phyloP scores from a whole-genome alignment of 106 monocot genomes.

The Acorus gramineus region DNA sequence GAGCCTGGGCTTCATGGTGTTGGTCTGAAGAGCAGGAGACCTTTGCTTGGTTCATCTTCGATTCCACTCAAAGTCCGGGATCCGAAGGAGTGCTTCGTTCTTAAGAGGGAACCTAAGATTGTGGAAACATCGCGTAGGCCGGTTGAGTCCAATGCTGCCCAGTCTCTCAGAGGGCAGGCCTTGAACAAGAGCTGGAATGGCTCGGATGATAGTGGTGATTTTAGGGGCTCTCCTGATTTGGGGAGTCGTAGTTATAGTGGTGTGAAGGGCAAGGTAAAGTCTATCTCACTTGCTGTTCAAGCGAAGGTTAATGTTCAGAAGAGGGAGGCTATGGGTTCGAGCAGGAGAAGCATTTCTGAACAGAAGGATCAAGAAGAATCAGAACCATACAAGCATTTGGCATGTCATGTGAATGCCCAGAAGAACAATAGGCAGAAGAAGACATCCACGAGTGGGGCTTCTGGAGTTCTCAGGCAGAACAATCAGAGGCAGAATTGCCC shows the following conservation, averaged over 20 bases:
- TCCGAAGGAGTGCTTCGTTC: slow-evolving; percentile 20
- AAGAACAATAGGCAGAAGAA: slow-evolving; percentile 37
- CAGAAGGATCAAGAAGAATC: slow-evolving; percentile 24
- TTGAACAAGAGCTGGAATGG: slow-evolving; percentile 32
- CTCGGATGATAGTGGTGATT: slow-evolving; percentile 22
- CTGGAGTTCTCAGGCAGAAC: slow-evolving; percentile 65
- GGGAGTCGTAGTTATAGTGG: slow-evolving; percentile 16
- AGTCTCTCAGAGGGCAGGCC: slow-evolving; percentile 26
- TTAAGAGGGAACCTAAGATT: slow-evolving; percentile 24
- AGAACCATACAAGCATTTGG: slow-evolving; percentile 26
- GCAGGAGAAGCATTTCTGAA: slow-evolving; percentile 8
- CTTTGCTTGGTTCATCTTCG: slow-evolving; percentile 22
- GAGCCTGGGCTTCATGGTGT: slow-evolving; percentile 25
- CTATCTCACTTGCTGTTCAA: slow-evolving; percentile 61
- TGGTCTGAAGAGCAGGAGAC: slow-evolving; percentile 19
- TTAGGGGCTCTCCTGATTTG: slow-evolving; percentile 19
- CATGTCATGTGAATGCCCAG: slow-evolving; percentile 19
- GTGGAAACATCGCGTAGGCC: slow-evolving; percentile 24
- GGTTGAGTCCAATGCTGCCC: slow-evolving; percentile 21
- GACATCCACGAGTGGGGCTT: slow-evolving; percentile 16
- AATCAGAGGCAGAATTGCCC: slow-evolving; percentile 64
- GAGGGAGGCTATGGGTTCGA: slow-evolving; percentile 34
- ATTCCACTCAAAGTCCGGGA: slow-evolving; percentile 23
- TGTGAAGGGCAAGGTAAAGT: slow-evolving; percentile 39
- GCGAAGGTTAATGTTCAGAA: slow-evolving; percentile 70